These are phyloP conservation scores for Microstroma glucosiphilum DNA, from an alignment of 1,284 basidiomycete genomes.

Conservation along the genomic window DNA sequence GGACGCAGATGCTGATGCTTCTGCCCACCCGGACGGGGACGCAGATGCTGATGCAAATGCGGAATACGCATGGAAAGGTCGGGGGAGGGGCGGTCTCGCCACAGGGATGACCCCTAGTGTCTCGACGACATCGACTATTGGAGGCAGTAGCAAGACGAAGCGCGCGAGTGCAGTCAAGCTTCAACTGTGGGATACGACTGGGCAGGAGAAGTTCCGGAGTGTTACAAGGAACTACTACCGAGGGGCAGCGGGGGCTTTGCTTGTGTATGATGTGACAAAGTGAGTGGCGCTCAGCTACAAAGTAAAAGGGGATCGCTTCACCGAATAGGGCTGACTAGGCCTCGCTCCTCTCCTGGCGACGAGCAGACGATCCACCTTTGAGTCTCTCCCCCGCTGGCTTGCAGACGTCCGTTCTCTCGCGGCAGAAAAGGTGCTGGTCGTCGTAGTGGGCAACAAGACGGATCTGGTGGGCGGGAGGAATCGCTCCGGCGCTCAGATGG, in stretches of 20 bases:
- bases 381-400: slow-evolving; percentile 77
- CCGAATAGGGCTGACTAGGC: background rate
- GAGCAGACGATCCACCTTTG: slow-evolving; percentile 59
- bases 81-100: too few relatives aligned
- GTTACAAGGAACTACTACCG: slow-evolving; percentile 95
- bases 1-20: background rate
- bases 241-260: slow-evolving; percentile 66
- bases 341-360: background rate
- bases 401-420: slow-evolving; percentile 82
- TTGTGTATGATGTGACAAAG: slow-evolving; percentile 96
- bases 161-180: background rate
- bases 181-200: slow-evolving; percentile 43
- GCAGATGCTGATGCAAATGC: background rate
- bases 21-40: background rate
- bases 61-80: too few relatives aligned
- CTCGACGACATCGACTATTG: slow-evolving; percentile 15
- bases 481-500: background rate
- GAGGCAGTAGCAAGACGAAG: slow-evolving; percentile 11
- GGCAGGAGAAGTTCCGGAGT: slow-evolving; percentile 59
- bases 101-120: too few relatives aligned
- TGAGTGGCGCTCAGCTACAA: slow-evolving; percentile 44
- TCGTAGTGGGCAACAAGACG: slow-evolving; percentile 90
- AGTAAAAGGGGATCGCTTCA: too few relatives aligned
- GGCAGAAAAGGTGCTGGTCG: slow-evolving; percentile 76
- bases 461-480: slow-evolving; percentile 56